Base-by-base conservation (phyloP, 2,329 filamentous ascomycete genomes). In the Colletotrichum melonis region DNA sequence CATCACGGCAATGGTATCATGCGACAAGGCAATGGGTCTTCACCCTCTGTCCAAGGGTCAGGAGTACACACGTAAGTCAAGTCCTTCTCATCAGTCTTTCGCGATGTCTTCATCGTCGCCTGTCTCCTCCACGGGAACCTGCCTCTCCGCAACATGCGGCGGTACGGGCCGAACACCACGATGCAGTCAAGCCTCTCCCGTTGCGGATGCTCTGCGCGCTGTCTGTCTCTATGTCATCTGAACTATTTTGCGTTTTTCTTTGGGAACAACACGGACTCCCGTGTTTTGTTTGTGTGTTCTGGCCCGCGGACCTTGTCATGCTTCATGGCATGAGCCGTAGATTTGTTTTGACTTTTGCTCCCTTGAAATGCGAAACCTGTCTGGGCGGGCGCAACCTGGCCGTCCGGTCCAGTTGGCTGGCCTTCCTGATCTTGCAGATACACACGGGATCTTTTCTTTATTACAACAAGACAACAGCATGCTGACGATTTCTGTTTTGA, bases 31-130 rank as follows among this genome's bases (percentile, higher is more conserved):
- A 0, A 82, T 80, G 49, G 88, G 87, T 80, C 83, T 89, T 66
- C 80, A 83, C 55, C 86, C 86, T 5, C 76, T 80, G 0, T 80
- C 84, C 0, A 81, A 82, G 66, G 84, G 85, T 12, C 82, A 85
- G 67, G 77, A 86, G 62, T 89, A 84, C 75, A 88, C 84, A 68
- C 77, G 88, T 88, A 76, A 82, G 87, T 83, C 49, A 54, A 49
- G 38, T 22, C 14, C 35, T 52, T 32, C 26, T 38, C 52, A 22
- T 9, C 8, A 4, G 19, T 19, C 4, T 1, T 24, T 19, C 54
- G 11, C 38, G 9, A 59, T 9, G 3, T 46, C 19, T 11, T n/a
- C 35, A 9, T 42, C 28, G 28, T 42, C 28, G 28, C 49, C 28
- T 22, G n/a, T 16, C 16, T 26, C 30, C 26, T 9, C 14, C 14